These are phyloP conservation scores for Aspergillaceae sp. DNA, from an alignment of 2,329 filamentous ascomycete species.

Conservation along the genomic window DNA sequence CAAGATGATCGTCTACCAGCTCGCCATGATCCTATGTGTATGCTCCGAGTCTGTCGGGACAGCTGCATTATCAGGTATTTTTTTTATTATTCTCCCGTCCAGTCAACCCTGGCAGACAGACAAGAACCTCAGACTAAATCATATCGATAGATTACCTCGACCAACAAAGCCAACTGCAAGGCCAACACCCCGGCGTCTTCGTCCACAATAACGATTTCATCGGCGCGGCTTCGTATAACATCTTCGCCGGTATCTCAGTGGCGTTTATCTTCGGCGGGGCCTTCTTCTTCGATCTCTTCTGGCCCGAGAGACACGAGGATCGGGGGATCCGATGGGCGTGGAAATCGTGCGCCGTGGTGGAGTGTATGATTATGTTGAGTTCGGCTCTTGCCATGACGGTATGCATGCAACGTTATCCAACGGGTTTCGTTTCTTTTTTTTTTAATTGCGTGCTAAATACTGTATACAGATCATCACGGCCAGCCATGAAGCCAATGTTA, in stretches of 20 bases:
- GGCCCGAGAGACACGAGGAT: constrained; percentile 47
- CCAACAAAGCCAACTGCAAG: constrained; percentile 42
- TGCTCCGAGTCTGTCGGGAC: constrained; percentile 51
- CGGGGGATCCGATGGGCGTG: constrained; percentile 44
- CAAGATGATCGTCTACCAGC: constrained; percentile 53
- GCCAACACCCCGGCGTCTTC: constrained; percentile 29
- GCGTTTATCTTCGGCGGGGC: constrained; percentile 51
- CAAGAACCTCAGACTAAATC: neutral
- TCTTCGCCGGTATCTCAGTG: constrained; percentile 50
- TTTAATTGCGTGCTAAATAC: neutral
- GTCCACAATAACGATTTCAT: constrained; percentile 50
- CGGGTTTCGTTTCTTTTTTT: too few species aligned
- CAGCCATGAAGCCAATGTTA: constrained; percentile 38
- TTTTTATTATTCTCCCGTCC: neutral
- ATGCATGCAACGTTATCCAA: constrained; percentile 3
- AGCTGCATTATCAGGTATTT: constrained; percentile 44
- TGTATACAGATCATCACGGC: constrained; percentile 37
- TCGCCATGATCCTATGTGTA: constrained; percentile 51
- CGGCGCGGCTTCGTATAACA: constrained; percentile 49
- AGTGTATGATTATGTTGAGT: constrained; percentile 37
- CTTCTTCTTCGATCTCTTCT: constrained; percentile 57
- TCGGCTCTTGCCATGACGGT: constrained; percentile 45
- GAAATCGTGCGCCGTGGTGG: constrained; percentile 44
- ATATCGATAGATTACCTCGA: constrained; percentile 43
- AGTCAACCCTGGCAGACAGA: neutral